Evolutionary conservation across 2,329 filamentous ascomycete species (phyloP).

Genomic region (Pleurostoma richardsiae): DNA sequence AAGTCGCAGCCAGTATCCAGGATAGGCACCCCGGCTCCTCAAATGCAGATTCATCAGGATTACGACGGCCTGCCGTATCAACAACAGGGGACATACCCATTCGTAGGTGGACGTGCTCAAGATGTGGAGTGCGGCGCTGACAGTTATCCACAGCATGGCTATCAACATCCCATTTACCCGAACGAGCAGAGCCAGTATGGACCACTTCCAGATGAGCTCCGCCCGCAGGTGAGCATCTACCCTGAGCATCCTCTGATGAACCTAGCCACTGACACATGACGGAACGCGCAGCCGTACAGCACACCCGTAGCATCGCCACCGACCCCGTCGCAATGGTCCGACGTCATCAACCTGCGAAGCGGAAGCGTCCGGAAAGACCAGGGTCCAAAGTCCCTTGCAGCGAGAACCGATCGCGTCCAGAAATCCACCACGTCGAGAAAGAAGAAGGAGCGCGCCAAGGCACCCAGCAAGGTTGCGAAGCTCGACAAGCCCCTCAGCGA

Average conservation of each 20-base stretch:
- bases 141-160: conserved; percentile 6
- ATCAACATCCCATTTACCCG: conserved; percentile 12
- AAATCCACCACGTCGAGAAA: conserved; percentile 30
- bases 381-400: conserved; percentile 16
- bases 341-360: conserved; percentile 31
- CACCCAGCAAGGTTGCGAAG: conserved; percentile 37
- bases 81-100: conserved; percentile 9
- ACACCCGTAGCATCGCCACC: conserved; percentile 49
- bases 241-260: conserved; percentile 4
- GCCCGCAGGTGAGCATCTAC: conserved; percentile 1
- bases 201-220: conserved; percentile 17
- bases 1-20: conserved; percentile 29
- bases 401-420: conserved; percentile 33
- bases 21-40: conserved; percentile 31
- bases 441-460: conserved; percentile 32
- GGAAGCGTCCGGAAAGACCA: conserved; percentile 18
- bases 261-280: conserved; percentile 8
- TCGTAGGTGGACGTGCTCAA: neutral
- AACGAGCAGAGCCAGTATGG: conserved; percentile 17
- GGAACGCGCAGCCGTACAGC: conserved; percentile 32
- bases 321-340: conserved; percentile 30
- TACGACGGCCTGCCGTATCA: conserved; percentile 23
- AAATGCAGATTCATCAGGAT: conserved; percentile 14
- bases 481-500: conserved; percentile 66
- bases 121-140: too few species aligned